These are phyloP conservation scores for Trichomonas tenax DNA, from an alignment of 208 protist genomes.

Conservation along the genomic window DNA sequence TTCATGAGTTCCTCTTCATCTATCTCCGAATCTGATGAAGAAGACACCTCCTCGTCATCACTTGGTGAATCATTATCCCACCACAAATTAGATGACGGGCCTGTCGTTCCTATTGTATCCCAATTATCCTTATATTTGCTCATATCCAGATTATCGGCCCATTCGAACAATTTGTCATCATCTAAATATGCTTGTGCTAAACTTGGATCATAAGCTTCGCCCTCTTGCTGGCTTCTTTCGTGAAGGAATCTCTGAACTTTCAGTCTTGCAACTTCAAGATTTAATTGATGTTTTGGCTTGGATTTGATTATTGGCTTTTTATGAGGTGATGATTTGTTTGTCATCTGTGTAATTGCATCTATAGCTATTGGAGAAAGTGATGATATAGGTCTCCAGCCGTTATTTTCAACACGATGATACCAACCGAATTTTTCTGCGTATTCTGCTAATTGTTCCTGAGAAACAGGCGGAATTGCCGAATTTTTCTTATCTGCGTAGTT, in stretches of 20 bases:
- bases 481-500: conserved; percentile 29
- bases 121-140: not conserved
- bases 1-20: conserved; percentile 8
- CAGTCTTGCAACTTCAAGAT: not conserved
- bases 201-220: not conserved
- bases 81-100: not conserved
- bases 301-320: not conserved
- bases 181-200: not conserved
- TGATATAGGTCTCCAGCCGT: conserved; percentile 36
- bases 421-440: not conserved
- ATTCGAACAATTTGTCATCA: not conserved
- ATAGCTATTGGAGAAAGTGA: not conserved
- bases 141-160: not conserved
- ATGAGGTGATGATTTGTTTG: not conserved
- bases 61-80: not conserved
- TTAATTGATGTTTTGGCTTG: not conserved
- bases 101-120: not conserved
- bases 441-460: not conserved
- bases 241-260: not conserved
- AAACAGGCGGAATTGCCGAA: not conserved
- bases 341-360: not conserved
- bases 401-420: conserved; percentile 39
- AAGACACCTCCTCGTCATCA: not conserved
- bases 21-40: not conserved
- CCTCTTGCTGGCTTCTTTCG: not conserved